Evolutionary conservation across 805 yeast species (phyloP).

Genomic region (Huiozyma sinensis): DNA sequence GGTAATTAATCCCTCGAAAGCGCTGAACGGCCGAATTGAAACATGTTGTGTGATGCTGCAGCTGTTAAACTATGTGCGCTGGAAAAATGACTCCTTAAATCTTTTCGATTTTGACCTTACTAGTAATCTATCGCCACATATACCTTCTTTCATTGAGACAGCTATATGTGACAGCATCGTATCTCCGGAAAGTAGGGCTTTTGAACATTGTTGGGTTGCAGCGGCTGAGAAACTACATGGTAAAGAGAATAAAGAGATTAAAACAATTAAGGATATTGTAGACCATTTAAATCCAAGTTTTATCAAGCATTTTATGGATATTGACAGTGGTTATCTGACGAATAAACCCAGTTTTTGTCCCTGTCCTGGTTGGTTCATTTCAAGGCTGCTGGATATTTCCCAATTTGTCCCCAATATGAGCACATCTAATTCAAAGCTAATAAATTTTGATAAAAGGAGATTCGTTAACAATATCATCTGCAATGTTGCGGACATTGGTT

Average conservation of each 20-base stretch:
- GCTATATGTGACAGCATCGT: conserved; percentile 64
- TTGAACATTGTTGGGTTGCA: conserved; percentile 62
- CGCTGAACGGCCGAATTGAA: conserved; percentile 53
- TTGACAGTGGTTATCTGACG: conserved; percentile 26
- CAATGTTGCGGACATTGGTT: conserved; percentile 36
- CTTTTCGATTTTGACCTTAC: conserved; percentile 32
- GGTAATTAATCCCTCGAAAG: conserved; percentile 23
- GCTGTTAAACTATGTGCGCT: conserved; percentile 51
- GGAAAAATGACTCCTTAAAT: conserved; percentile 53
- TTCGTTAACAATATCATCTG: conserved; percentile 53
- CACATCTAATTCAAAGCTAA: conserved; percentile 47
- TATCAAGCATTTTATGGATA: conserved; percentile 23
- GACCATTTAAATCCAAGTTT: conserved; percentile 13
- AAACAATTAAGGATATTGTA: conserved; percentile 21
- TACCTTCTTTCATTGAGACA: conserved; percentile 81
- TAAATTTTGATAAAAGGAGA: conserved; percentile 80
- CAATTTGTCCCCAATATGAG: conserved; percentile 74
- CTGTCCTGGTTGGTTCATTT: conserved; percentile 86
- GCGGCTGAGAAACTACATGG: conserved; percentile 25
- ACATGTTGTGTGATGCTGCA: conserved; percentile 60
- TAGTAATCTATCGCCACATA: conserved; percentile 33
- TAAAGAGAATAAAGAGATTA: conserved; percentile 13
- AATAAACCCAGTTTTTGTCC: conserved; percentile 48
- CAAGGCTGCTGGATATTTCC: conserved; percentile 64
- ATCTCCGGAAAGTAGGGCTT: conserved; percentile 70